phyloP scores from a whole-genome alignment of 352 stramenopile genomes.

The Phytophthora fragariaefolia region DNA sequence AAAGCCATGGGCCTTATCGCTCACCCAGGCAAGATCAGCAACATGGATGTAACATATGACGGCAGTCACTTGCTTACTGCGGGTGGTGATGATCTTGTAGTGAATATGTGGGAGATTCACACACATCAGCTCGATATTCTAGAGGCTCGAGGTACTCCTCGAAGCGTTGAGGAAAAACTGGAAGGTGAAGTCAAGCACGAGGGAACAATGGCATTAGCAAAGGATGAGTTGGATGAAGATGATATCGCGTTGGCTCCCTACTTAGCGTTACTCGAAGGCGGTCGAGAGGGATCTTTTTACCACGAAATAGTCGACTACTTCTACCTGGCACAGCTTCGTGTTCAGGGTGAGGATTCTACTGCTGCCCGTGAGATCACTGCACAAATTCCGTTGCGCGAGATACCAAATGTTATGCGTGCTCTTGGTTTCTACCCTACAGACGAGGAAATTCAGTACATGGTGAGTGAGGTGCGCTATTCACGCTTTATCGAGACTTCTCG shows the following conservation, averaged over 20 bases:
- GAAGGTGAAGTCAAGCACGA: neutral
- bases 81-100: slow-evolving; percentile 87
- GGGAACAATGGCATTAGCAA: neutral
- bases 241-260: slow-evolving; percentile 69
- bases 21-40: slow-evolving; percentile 89
- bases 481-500: slow-evolving; percentile 81
- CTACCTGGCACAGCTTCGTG: slow-evolving; percentile 92
- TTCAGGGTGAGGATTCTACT: slow-evolving; percentile 91
- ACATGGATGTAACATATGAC: slow-evolving; percentile 85
- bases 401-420: slow-evolving; percentile 93
- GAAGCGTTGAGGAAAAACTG: slow-evolving; percentile 14
- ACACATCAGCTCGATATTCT: slow-evolving; percentile 75
- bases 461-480: slow-evolving; percentile 86
- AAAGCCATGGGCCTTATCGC: slow-evolving; percentile 94
- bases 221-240: slow-evolving; percentile 18
- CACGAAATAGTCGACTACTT: slow-evolving; percentile 96
- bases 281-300: slow-evolving; percentile 80
- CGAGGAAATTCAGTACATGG: slow-evolving; percentile 91
- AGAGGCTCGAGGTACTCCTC: slow-evolving; percentile 46
- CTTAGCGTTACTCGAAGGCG: slow-evolving; percentile 88
- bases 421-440: slow-evolving; percentile 94
- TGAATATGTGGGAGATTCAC: slow-evolving; percentile 93
- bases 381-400: slow-evolving; percentile 84
- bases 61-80: slow-evolving; percentile 89
- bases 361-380: slow-evolving; percentile 67